Conservation (phyloP, 805 yeast genomes). For the Yarrowia hollandica region DNA sequence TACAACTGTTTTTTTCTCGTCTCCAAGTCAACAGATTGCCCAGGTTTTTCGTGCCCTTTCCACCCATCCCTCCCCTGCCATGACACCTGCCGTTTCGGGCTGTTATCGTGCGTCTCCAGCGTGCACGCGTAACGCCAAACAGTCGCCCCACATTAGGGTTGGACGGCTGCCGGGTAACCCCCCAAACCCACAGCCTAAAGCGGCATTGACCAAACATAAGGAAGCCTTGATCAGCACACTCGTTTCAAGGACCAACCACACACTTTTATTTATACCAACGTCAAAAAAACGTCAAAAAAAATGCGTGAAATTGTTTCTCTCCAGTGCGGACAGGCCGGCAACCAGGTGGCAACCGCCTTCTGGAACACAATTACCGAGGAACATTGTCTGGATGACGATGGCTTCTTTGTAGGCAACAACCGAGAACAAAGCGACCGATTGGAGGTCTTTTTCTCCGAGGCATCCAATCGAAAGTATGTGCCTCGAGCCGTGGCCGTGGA, state of each 20-base stretch:
- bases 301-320: conserved; percentile 50
- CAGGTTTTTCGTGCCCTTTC: neutral
- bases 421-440: conserved; percentile 48
- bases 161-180: neutral
- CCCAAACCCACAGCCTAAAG: neutral
- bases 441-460: conserved; percentile 80
- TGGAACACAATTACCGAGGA: conserved; percentile 45
- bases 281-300: too few species aligned
- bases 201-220: conserved; percentile 24
- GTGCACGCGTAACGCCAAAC: conserved; percentile 25
- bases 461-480: conserved; percentile 81
- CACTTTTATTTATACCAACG: neutral
- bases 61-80: neutral
- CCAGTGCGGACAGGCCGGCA: conserved; percentile 50
- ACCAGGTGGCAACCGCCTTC: conserved; percentile 46
- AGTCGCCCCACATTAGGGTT: conserved; percentile 22
- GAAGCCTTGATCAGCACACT: neutral
- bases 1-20: too few species aligned
- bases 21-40: too few species aligned
- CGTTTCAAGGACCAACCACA: neutral
- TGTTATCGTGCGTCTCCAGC: neutral
- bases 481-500: conserved; percentile 94
- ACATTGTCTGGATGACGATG: conserved; percentile 42
- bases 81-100: neutral
- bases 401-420: conserved; percentile 36